A percentile compares a stretch with the other conserved stretches of the same genome.
Conservation (phyloP, 2,329 filamentous ascomycete species). For the Magnaporthiopsis rhizophila region DNA sequence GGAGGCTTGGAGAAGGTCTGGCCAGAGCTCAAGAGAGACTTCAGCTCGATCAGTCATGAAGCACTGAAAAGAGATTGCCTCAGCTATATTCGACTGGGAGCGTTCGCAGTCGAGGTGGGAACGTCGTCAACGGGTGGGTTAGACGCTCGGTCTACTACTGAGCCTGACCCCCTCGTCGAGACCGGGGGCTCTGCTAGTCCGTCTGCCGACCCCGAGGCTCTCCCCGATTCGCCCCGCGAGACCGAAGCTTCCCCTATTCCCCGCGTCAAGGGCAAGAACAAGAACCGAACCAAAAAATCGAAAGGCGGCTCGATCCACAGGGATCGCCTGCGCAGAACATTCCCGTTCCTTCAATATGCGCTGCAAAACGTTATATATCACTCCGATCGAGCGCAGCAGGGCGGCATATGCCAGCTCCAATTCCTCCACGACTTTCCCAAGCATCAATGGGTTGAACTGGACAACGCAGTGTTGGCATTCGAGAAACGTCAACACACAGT, state of each 20-base stretch:
- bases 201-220: neutral
- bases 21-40: slow-evolving; percentile 22
- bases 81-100: slow-evolving; percentile 24
- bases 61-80: slow-evolving; percentile 34
- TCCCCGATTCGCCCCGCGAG: too few species aligned
- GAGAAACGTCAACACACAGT: neutral
- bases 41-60: slow-evolving; percentile 30
- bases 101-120: neutral
- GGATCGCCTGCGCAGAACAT: slow-evolving; percentile 12
- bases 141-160: too few species aligned
- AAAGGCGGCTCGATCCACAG: neutral
- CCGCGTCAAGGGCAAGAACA: too few species aligned
- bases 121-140: neutral
- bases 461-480: neutral
- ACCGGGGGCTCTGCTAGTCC: neutral
- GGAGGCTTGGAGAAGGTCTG: slow-evolving; percentile 22
- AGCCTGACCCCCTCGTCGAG: too few species aligned
- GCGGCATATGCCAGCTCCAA: slow-evolving; percentile 17
- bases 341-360: slow-evolving; percentile 40
- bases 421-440: slow-evolving; percentile 24
- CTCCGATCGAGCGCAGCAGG: slow-evolving; percentile 25
- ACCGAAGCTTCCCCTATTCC: too few species aligned
- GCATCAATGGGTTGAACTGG: neutral
- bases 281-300: neutral
- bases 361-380: slow-evolving; percentile 31